Percentiles rank a stretch among this genome's conserved stretches.
Conservation (phyloP, 2,329 filamentous ascomycete genomes). For the Apiospora marii region DNA sequence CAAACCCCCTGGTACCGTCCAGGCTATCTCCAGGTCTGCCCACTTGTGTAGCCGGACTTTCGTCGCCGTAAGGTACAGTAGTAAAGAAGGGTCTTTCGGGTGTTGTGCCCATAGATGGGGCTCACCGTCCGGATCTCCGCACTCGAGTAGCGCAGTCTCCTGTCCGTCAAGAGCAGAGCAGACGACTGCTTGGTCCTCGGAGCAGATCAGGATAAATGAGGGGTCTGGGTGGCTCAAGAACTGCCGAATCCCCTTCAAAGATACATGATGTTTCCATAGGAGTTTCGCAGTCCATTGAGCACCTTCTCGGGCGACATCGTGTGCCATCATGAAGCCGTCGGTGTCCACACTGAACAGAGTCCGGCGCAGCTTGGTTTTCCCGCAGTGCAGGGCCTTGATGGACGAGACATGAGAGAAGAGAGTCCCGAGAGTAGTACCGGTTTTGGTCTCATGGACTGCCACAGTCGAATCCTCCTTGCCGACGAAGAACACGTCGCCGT, state of each 20-base stretch:
- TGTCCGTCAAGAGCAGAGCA: neutral
- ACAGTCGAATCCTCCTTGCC: neutral
- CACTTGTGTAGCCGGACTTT: neutral
- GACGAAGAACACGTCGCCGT: neutral
- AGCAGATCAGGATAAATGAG: neutral
- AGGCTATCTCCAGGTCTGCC: neutral
- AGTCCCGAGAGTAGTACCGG: neutral
- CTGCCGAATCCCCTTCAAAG: neutral
- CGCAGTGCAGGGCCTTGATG: neutral
- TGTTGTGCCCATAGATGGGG: neutral
- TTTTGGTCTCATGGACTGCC: neutral
- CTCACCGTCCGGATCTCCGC: neutral
- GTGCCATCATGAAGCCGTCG: neutral
- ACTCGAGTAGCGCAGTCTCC: neutral
- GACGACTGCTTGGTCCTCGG: neutral
- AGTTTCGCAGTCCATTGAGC: neutral
- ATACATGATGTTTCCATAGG: neutral
- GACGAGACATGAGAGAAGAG: neutral
- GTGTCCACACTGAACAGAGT: neutral
- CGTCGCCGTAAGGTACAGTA: neutral
- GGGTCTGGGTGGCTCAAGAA: neutral
- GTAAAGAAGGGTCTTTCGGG: neutral
- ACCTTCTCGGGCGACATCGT: neutral
- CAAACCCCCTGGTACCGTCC: neutral
- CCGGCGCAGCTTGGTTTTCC: neutral